Conservation (phyloP, 208 protist genomes). For the Trichomonas tenax region DNA sequence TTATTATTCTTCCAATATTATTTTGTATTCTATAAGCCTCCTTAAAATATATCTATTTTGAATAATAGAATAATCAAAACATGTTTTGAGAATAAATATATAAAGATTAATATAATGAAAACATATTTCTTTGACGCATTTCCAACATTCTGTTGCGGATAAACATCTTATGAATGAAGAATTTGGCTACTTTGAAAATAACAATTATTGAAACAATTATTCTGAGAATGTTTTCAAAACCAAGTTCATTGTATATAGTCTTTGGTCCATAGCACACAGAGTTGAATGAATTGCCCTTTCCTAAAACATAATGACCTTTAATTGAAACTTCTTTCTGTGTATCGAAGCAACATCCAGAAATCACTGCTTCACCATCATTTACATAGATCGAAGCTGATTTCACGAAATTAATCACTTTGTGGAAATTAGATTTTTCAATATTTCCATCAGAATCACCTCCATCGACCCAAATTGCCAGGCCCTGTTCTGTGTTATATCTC, state of each 20-base stretch:
- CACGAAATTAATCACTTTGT: not conserved
- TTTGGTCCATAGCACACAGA: not conserved
- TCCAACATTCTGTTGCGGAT: not conserved
- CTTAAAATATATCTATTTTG: too few relatives aligned
- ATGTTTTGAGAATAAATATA: too few relatives aligned
- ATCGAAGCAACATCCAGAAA: not conserved
- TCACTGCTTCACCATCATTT: not conserved
- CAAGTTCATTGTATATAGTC: not conserved
- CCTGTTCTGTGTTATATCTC: not conserved
- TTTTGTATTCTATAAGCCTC: too few relatives aligned
- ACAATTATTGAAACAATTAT: not conserved
- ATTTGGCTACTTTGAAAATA: not conserved
- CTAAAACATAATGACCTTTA: not conserved
- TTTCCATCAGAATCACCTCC: not conserved
- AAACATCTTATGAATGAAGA: not conserved
- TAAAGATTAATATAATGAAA: too few relatives aligned
- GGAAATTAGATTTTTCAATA: not conserved
- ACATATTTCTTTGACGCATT: not conserved
- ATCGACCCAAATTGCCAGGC: not conserved
- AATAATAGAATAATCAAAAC: too few relatives aligned
- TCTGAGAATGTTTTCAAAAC: not conserved
- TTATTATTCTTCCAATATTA: too few relatives aligned
- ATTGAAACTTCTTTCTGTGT: not conserved
- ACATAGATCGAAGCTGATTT: not conserved
- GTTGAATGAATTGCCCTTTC: not conserved